Conservation (phyloP, 768 basidiomycete species). For the Butyriboletus loyo region DNA sequence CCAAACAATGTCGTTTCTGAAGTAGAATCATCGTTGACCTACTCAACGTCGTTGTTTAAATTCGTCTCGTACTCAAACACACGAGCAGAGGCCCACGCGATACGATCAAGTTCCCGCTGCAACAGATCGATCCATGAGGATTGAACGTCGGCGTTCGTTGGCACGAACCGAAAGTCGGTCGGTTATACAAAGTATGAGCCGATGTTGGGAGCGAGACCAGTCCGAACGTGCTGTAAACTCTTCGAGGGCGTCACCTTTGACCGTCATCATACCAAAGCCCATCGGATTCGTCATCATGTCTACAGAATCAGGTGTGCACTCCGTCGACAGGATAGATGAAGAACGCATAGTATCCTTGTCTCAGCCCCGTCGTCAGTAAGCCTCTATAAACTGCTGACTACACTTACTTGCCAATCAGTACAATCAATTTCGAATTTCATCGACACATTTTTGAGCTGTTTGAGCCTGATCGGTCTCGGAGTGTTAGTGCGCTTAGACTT, state of each 20-base stretch:
- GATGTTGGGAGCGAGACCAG: neutral
- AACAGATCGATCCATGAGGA: slow-evolving; percentile 67
- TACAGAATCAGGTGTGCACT: slow-evolving; percentile 54
- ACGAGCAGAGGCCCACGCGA: slow-evolving; percentile 62
- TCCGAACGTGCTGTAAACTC: slow-evolving; percentile 62
- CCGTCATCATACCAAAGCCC: slow-evolving; percentile 86
- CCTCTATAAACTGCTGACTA: neutral
- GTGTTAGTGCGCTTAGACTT: slow-evolving; percentile 46
- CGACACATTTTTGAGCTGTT: slow-evolving; percentile 75
- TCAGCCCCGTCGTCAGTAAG: slow-evolving; percentile 8
- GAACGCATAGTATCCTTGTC: slow-evolving; percentile 76
- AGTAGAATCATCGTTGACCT: slow-evolving; percentile 44
- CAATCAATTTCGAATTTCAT: slow-evolving; percentile 63
- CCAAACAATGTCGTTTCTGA: slow-evolving; percentile 31
- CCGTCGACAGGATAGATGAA: slow-evolving; percentile 69
- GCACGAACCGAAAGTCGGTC: slow-evolving; percentile 72
- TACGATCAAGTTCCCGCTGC: slow-evolving; percentile 72
- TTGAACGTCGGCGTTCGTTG: slow-evolving; percentile 71
- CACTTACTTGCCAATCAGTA: slow-evolving; percentile 68
- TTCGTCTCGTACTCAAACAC: slow-evolving; percentile 82
- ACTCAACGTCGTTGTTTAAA: slow-evolving; percentile 80
- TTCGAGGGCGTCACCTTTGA: slow-evolving; percentile 79
- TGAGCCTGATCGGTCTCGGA: slow-evolving; percentile 65
- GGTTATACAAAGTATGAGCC: slow-evolving; percentile 20
- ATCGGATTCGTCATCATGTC: slow-evolving; percentile 81